Percentiles rank a stretch among this genome's conserved stretches.
Evolutionary conservation across 805 yeast species (phyloP).

Genomic region (Teunomyces aglyptinius): DNA sequence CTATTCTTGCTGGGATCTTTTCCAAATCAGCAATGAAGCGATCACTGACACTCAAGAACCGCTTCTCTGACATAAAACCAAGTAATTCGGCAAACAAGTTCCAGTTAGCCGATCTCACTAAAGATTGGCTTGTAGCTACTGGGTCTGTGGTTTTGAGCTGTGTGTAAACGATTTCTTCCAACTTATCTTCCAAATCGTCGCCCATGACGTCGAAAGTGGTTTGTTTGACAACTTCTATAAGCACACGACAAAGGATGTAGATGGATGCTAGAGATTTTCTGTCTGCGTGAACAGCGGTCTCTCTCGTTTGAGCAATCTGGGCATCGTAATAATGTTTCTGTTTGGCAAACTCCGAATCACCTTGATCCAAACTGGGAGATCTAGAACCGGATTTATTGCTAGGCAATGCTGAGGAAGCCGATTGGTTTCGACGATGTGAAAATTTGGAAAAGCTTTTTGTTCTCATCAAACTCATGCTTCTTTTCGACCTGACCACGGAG

Average conservation of each 20-base stretch:
- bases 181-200: slow-evolving; percentile 73
- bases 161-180: slow-evolving; percentile 91
- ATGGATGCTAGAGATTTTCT: slow-evolving; percentile 83
- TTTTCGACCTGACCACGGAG: slow-evolving; percentile 23
- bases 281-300: slow-evolving; percentile 79
- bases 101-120: slow-evolving; percentile 91
- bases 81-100: slow-evolving; percentile 81
- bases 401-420: slow-evolving; percentile 40
- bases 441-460: slow-evolving; percentile 37
- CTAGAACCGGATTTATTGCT: slow-evolving; percentile 15
- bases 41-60: slow-evolving; percentile 87
- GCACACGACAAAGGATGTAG: slow-evolving; percentile 83
- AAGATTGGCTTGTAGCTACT: slow-evolving; percentile 53
- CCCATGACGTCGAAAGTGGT: slow-evolving; percentile 73
- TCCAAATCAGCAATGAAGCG: slow-evolving; percentile 91
- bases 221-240: slow-evolving; percentile 89
- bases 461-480: slow-evolving; percentile 41
- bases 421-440: slow-evolving; percentile 49
- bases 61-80: slow-evolving; percentile 84
- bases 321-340: slow-evolving; percentile 31
- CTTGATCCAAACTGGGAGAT: slow-evolving; percentile 10
- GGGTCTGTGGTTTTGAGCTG: slow-evolving; percentile 90
- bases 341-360: slow-evolving; percentile 16
- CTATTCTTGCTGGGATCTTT: slow-evolving; percentile 53
- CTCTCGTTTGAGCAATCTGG: slow-evolving; percentile 44